phyloP scores from a whole-genome alignment of 129 eudicot genomes.

The Deinandra increscens region DNA sequence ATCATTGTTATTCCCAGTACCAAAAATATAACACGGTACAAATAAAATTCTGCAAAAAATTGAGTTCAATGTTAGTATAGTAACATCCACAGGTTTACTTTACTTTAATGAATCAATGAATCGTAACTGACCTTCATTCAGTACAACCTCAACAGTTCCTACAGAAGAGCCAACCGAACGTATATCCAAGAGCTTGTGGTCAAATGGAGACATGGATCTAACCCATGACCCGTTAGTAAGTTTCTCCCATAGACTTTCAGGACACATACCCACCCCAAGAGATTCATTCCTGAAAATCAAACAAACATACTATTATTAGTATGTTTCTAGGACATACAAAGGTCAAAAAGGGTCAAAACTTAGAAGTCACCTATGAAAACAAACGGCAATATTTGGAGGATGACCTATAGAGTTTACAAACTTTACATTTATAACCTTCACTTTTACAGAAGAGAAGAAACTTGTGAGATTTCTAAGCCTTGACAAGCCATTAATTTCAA shows the following conservation, averaged over 20 bases:
- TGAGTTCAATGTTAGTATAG: slow-evolving; percentile 18
- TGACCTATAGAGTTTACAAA: slow-evolving; percentile 44
- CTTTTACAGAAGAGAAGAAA: slow-evolving; percentile 61
- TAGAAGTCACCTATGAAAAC: slow-evolving; percentile 84
- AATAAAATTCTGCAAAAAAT: slow-evolving; percentile 55
- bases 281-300: slow-evolving; percentile 64
- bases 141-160: slow-evolving; percentile 49
- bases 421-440: slow-evolving; percentile 47
- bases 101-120: slow-evolving; percentile 8
- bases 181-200: slow-evolving; percentile 74
- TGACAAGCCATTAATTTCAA: slow-evolving; percentile 67
- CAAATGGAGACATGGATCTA: slow-evolving; percentile 88
- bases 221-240: slow-evolving; percentile 68
- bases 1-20: slow-evolving; percentile 59
- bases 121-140: slow-evolving; percentile 61
- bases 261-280: slow-evolving; percentile 83
- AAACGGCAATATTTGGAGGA: slow-evolving; percentile 55
- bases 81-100: not conserved
- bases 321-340: not conserved
- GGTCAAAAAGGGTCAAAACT: not conserved
- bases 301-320: not conserved
- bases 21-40: slow-evolving; percentile 58
- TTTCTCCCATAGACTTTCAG: slow-evolving; percentile 73
- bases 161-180: slow-evolving; percentile 49
- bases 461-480: slow-evolving; percentile 62